Base-by-base conservation (phyloP, 768 basidiomycete genomes). In the Boletus coccyginus region DNA sequence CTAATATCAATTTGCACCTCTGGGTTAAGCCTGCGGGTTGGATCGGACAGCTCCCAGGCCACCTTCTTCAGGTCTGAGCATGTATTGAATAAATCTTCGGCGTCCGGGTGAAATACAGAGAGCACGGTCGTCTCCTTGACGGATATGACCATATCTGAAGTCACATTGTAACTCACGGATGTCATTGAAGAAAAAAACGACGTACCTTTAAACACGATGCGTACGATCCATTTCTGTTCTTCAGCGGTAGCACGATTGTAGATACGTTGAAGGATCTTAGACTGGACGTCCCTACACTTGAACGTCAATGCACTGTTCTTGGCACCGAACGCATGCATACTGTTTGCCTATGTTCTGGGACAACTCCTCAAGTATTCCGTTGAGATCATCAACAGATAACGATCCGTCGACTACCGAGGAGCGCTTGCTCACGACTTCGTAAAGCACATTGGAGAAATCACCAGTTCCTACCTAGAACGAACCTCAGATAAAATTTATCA, bases 21-120 rank as follows among this genome's bases (percentile, higher is more conserved):
- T 9, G 80, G 78, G 46, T 85, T 81, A 14, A 91, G 75, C 41
- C 91, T 78, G 46, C 80, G 78, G 4, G 79, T 74, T 0, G 88
- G 86, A 68, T 97, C 86, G 78, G 87, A 88, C 2, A 99, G 76
- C 50, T 88, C 87, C 87, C 89, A 98, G 33, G 86, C 87, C 4
- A 99, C 92, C 55, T 91, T 90, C 76, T 95, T 95, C 45, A 98
- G 77, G 71, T 98, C 95, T 0, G 95, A 98, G 68, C 94, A 98
- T 1, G 94, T 94, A 68, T 98, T 98, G 76, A 92, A 99, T 9
- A 97, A 73, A 67, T 93, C 91, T 58, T 92, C 87, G 0, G 96
- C 95, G 63, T 98, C 94, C 0, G 92, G 90, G 72, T 99, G 97
- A 65, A 98, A 93, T 8, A 93, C 87, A 0, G 85, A 75, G 60